Base-by-base conservation (phyloP, 108 stramenopile genomes). In the Schizochytrium sp. region DNA sequence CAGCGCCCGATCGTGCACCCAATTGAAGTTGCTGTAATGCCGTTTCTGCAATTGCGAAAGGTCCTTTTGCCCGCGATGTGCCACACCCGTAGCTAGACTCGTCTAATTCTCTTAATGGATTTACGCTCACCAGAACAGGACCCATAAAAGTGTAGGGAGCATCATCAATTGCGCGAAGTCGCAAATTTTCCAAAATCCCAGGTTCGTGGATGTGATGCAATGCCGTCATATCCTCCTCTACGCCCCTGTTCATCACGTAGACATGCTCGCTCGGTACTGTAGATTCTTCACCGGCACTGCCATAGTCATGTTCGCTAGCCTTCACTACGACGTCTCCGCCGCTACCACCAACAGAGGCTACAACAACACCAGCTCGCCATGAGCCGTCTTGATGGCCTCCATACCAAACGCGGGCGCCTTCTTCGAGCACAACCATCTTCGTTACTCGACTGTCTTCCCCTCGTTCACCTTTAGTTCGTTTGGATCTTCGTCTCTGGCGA, bases 141-240 rank as follows among this genome's bases (percentile, higher is more conserved):
- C 88, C 88, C 47, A 69, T 61, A 55, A 10, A 28, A 28, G 88
- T 88, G 61, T 88, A 88, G 4, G 61, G 61, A 13, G 60, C 45
- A 4, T 46, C 61, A 12, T 41, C 49, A 3, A 7, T 0, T 46
- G 42, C 49, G 3, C 88, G 88, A n/a, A 61, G 88, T 1, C 46
- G 46, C 28, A 88, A 64, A 4, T 41, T 60, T 28, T 41, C 17
- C 45, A 88, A 44, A 49, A 88, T 61, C 8, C 28, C 46, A 46
- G 88, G 61, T 64, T 83, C 76, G 3, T 83, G 50, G 28, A 83
- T 83, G 53, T 55, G 47, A 10, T 83, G 47, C 19, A 83, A 40
- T 38, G 76, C 76, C 50, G 50, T 55, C 76, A 83, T 83, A 42
- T 83, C 76, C 47, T 83, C 76, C 47, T 83, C 76, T 17, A 83